phyloP scores from a whole-genome alignment of 257 asterid species.

The Solanum dulcamara region DNA sequence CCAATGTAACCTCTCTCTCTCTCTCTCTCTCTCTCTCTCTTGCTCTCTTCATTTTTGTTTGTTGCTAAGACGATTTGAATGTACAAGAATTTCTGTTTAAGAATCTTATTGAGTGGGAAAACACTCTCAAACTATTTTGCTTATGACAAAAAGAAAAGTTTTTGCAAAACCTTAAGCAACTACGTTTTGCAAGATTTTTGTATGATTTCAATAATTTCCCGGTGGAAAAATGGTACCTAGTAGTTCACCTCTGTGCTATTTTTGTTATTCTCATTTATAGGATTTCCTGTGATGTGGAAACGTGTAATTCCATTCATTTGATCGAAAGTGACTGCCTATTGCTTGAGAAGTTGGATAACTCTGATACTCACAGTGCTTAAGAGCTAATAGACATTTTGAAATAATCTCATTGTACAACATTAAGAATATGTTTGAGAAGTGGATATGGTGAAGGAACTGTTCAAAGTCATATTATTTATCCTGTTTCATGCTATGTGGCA shows the following conservation, averaged over 20 bases:
- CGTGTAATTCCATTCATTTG: background rate
- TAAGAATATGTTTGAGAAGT: background rate
- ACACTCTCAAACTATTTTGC: background rate
- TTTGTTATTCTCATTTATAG: background rate
- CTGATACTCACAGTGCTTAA: background rate
- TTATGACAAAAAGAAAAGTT: background rate
- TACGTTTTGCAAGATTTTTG: background rate
- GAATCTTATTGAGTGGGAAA: background rate
- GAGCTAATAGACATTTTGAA: background rate
- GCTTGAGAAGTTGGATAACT: background rate
- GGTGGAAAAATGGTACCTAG: background rate
- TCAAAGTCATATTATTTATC: background rate
- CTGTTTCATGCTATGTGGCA: background rate
- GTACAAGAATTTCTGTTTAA: background rate
- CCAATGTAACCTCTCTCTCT: conserved; percentile 30
- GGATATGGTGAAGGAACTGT: background rate
- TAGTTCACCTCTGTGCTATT: background rate
- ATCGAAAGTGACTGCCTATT: background rate
- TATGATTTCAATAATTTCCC: background rate
- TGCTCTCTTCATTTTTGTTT: background rate
- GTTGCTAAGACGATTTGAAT: background rate
- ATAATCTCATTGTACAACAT: background rate
- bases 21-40: background rate
- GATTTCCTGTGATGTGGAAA: background rate
- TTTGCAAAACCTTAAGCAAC: background rate